These are phyloP conservation scores for Heritiera littoralis DNA, from an alignment of 345 rosid species.

Conservation along the genomic window DNA sequence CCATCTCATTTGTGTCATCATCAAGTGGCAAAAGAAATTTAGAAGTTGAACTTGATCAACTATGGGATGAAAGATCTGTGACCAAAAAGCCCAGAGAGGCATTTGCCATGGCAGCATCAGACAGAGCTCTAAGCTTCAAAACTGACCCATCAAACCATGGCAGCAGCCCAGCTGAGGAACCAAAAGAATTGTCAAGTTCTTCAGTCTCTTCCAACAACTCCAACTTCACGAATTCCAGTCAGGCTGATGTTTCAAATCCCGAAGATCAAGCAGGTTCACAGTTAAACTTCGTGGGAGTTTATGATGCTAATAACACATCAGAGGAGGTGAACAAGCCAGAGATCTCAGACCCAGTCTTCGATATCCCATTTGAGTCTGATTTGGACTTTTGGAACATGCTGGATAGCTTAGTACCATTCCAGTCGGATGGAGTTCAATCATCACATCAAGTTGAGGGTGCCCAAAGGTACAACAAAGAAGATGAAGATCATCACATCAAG, in stretches of 20 bases:
- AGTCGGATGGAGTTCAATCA: conserved; percentile 24
- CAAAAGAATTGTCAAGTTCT: conserved; percentile 38
- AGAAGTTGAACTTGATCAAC: conserved; percentile 12
- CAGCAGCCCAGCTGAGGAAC: conserved; percentile 20
- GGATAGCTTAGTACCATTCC: conserved; percentile 43
- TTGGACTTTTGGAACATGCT: conserved; percentile 72
- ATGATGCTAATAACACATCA: neutral
- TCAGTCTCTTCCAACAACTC: conserved; percentile 44
- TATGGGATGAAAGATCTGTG: conserved; percentile 21
- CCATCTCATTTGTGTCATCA: conserved; percentile 20
- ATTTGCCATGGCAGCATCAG: neutral
- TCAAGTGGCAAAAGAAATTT: neutral
- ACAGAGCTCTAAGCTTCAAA: neutral
- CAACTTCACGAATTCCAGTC: conserved; percentile 26
- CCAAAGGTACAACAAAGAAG: conserved; percentile 29
- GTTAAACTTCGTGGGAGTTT: neutral
- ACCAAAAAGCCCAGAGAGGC: conserved; percentile 28
- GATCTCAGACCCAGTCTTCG: conserved; percentile 9
- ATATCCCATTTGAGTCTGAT: conserved; percentile 61
- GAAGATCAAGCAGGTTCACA: conserved; percentile 14
- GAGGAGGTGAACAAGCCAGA: conserved; percentile 69
- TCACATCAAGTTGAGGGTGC: conserved; percentile 20
- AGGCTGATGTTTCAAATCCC: conserved; percentile 20
- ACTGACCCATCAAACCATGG: neutral
- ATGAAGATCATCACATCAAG: conserved; percentile 36